phyloP scores from a whole-genome alignment of 2,329 filamentous ascomycete species.

The Raffaelea deltoideospora region DNA sequence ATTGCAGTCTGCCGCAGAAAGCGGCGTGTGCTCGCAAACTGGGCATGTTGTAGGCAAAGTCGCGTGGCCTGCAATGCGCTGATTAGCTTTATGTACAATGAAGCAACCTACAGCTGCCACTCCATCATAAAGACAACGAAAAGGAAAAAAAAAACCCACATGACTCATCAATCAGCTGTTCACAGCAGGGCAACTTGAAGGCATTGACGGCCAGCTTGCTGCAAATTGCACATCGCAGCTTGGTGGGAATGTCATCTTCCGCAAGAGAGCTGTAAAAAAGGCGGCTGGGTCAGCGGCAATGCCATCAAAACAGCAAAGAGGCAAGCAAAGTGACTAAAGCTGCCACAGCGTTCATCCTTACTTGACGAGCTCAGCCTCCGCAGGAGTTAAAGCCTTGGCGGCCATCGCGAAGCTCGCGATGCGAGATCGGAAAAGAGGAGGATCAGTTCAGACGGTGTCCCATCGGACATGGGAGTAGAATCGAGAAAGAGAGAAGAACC shows the following conservation, averaged over 20 bases:
- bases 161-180: slow-evolving; percentile 80
- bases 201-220: slow-evolving; percentile 83
- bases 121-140: not conserved
- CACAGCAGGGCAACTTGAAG: slow-evolving; percentile 84
- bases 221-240: slow-evolving; percentile 87
- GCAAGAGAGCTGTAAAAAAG: slow-evolving; percentile 46
- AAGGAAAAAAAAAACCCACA: slow-evolving; percentile 43
- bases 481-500: not conserved
- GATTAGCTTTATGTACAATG: too few species aligned
- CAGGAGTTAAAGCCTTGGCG: slow-evolving; percentile 24
- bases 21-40: slow-evolving; percentile 80
- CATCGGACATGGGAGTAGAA: not conserved
- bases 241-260: slow-evolving; percentile 82
- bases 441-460: not conserved
- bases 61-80: slow-evolving; percentile 42
- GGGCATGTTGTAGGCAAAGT: slow-evolving; percentile 69
- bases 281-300: slow-evolving; percentile 3
- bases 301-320: not conserved
- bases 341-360: slow-evolving; percentile 14
- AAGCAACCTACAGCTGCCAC: not conserved
- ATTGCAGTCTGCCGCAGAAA: slow-evolving; percentile 75
- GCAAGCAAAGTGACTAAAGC: too few species aligned
- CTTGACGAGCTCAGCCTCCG: slow-evolving; percentile 45
- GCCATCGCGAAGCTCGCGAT: slow-evolving; percentile 11
- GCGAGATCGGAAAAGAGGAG: not conserved